These are phyloP conservation scores for Magnusiomyces fungicola DNA, from an alignment of 1,139 yeast species.

Conservation along the genomic window DNA sequence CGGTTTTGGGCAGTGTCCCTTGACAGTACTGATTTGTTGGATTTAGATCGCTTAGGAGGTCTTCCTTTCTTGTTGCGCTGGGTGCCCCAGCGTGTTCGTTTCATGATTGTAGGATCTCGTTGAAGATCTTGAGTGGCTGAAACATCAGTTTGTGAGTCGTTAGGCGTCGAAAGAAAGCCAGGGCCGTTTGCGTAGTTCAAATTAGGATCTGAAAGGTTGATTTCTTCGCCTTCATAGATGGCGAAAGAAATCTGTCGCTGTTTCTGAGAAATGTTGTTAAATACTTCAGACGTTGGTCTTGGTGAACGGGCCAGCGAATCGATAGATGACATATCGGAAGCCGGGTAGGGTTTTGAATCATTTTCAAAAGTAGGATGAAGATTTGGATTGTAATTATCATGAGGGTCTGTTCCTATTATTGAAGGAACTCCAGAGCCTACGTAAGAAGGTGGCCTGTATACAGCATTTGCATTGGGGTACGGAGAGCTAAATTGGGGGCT, in stretches of 20 bases:
- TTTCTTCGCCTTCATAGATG: background rate
- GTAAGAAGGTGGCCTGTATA: too few relatives aligned
- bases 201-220: background rate
- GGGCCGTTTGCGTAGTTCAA: background rate
- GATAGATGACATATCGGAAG: too few relatives aligned
- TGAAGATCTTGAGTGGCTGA: constrained; percentile 12
- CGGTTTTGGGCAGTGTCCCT: constrained; percentile 6
- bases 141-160: background rate
- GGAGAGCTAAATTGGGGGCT: too few relatives aligned
- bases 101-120: constrained; percentile 39
- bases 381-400: too few relatives aligned
- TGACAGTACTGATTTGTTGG: constrained; percentile 23
- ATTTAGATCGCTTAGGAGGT: constrained; percentile 36
- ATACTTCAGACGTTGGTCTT: background rate
- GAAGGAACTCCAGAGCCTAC: too few relatives aligned
- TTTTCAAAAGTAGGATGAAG: too few relatives aligned
- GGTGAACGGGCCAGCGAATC: too few relatives aligned
- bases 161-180: constrained; percentile 1
- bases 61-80: constrained; percentile 70
- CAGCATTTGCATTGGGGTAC: too few relatives aligned
- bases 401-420: too few relatives aligned
- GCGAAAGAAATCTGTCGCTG: constrained; percentile 18
- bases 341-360: too few relatives aligned
- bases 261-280: background rate
- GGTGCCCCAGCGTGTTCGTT: constrained; percentile 87